Base-by-base conservation (phyloP, 768 basidiomycete genomes). In the Sporobolomyces pararoseus region DNA sequence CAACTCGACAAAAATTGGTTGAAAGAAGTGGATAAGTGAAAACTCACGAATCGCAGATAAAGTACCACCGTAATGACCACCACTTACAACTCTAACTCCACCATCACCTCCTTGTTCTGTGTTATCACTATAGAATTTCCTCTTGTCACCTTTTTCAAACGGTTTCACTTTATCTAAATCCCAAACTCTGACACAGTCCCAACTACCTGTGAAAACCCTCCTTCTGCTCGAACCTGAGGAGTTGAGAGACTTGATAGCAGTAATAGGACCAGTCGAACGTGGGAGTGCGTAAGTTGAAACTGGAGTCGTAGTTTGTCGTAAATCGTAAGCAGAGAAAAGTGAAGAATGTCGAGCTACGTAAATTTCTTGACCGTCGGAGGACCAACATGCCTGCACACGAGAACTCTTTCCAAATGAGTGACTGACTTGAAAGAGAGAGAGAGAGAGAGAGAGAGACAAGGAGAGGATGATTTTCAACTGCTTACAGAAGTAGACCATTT, bases 41-140 rank as follows among this genome's bases (percentile, higher is more conserved):
- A 17, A 85, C 91, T 77, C 81, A 97, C 95, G 80, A 86, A 98
- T 89, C 77, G 91, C 88, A 4, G 92, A 95, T 5, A 97, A 85
- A 76, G 88, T 89, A 13, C 94, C 95, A 44, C 94, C 93, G 80
- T 96, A 91, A 81, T 96, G 95, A 0, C 94, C 95, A 16, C 93
- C 88, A 47, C 92, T 88, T 44, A 97, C 89, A 69, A 97, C 93
- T 81, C 91, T 93, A 83, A 95, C 97, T 63, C 64, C 92, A 81
- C 91, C 93, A 83, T 94, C 97, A 63, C 69, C 63, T 4, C 47
- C 34, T 12, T 16, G 7, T 52, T 32, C 44, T 25, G 31, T 6
- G 32, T 25, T 29, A 37, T 23, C 34, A 87, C 90, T 9, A 42
- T 42, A 23, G 88, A 87, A 34, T n/a, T 35, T 25, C 34, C 35